Percentiles rank a stretch among this genome's conserved stretches.
Evolutionary conservation across 108 stramenopile genomes (phyloP).

Genomic region (Phaeodactylum tricornutum): DNA sequence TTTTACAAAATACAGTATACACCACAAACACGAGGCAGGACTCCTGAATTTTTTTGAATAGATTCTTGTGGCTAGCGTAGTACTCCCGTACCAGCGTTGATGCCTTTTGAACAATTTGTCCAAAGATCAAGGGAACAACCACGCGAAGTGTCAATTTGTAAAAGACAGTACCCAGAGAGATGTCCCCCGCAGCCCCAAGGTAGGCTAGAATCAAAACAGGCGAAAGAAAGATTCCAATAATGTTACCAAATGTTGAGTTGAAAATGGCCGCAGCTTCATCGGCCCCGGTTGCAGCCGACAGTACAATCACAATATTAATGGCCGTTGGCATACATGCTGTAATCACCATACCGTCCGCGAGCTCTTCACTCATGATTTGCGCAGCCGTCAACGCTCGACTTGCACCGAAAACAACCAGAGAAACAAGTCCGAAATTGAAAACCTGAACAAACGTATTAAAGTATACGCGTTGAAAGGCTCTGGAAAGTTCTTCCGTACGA

Average conservation of each 20-base stretch:
- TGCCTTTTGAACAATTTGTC: constrained; percentile 40
- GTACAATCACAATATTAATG: constrained; percentile 58
- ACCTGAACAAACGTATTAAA: constrained; percentile 57
- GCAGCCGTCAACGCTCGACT: constrained; percentile 21
- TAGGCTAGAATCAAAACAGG: constrained; percentile 44
- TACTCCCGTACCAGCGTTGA: constrained; percentile 23
- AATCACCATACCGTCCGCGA: constrained; percentile 32
- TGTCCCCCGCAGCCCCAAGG: constrained; percentile 27
- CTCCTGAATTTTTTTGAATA: constrained; percentile 43
- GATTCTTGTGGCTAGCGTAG: constrained; percentile 28
- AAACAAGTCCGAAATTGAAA: constrained; percentile 48
- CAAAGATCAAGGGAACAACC: constrained; percentile 38
- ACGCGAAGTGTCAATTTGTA: constrained; percentile 46
- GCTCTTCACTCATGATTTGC: background rate
- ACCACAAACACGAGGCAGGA: constrained; percentile 45
- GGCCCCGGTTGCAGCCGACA: constrained; percentile 44
- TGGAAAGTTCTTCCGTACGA: constrained; percentile 44
- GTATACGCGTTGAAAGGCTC: constrained; percentile 26
- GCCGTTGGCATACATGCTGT: constrained; percentile 52
- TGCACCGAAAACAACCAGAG: constrained; percentile 31
- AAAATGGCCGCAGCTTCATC: constrained; percentile 61
- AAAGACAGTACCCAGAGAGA: constrained; percentile 30
- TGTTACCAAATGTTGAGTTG: constrained; percentile 44
- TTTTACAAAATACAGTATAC: constrained; percentile 58
- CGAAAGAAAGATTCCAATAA: constrained; percentile 55